Percentiles rank a stretch among this genome's conserved stretches.
These are phyloP conservation scores for sunflower (Helianthus annuus) DNA, from an alignment of 129 eudicot genomes.

Conservation along the genomic window HanXRQr2.0-SUNRISE NC_035442.2:155373397-155373896, in stretches of 20 bases:
- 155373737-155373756: slow-evolving; percentile 59
- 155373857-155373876: slow-evolving; percentile 60
- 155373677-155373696: not conserved
- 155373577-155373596: slow-evolving; percentile 71
- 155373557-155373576: slow-evolving; percentile 87
- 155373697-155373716: not conserved
- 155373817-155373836: slow-evolving; percentile 92
- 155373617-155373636: slow-evolving; percentile 51
- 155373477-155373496: too few relatives aligned
- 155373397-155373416: not conserved
- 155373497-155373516: too few relatives aligned
- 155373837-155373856: slow-evolving; percentile 72
- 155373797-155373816: slow-evolving; percentile 96
- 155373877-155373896: slow-evolving; percentile 47
- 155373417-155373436: too few relatives aligned
- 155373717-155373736: not conserved
- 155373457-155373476: too few relatives aligned
- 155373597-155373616: slow-evolving; percentile 93
- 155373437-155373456: not conserved
- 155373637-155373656: slow-evolving; percentile 31
- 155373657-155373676: slow-evolving; percentile 15
- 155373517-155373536: not conserved
- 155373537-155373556: slow-evolving; percentile 90
- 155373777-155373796: slow-evolving; percentile 98
- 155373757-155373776: slow-evolving; percentile 88